A percentile compares a stretch with the other conserved stretches of the same genome.
Evolutionary conservation across 345 rosid species (phyloP).

Genomic region (Combretum micranthum): DNA sequence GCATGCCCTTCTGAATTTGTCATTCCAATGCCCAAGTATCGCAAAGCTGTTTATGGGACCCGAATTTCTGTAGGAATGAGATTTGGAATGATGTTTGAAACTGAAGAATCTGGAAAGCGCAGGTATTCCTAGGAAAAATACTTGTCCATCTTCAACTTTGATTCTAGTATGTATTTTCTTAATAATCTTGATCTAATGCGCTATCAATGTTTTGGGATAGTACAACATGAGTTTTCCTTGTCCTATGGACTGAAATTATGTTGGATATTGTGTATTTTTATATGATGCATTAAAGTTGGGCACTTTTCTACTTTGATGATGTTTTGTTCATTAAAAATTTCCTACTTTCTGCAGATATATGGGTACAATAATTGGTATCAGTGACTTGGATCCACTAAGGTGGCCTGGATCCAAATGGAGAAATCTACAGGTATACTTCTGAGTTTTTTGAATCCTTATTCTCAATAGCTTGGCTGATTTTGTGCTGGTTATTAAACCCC

Average conservation of each 20-base stretch:
- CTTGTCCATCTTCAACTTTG: background rate
- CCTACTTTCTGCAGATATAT: conserved; percentile 53
- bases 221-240: background rate
- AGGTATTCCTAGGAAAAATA: conserved; percentile 33
- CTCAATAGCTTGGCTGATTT: too few relatives aligned
- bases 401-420: conserved; percentile 99
- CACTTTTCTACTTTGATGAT: background rate
- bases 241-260: background rate
- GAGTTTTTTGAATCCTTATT: background rate
- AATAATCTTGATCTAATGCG: background rate
- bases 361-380: conserved; percentile 88
- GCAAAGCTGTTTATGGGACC: conserved; percentile 80
- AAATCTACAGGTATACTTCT: conserved; percentile 63
- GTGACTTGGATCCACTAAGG: conserved; percentile 83
- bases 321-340: background rate
- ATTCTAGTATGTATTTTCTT: background rate
- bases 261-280: background rate
- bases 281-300: background rate
- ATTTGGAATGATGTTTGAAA: conserved; percentile 99
- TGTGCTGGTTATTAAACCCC: background rate
- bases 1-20: conserved; percentile 98
- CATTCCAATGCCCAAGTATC: conserved; percentile 66
- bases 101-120: conserved; percentile 91
- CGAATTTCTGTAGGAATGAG: conserved; percentile 94
- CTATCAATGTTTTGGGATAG: too few relatives aligned